Evolutionary conservation across 371 early-diverging fungal species (phyloP), one percentile per base, ranked within the genome.

Genomic region (Lichtheimia ramosa): DNA sequence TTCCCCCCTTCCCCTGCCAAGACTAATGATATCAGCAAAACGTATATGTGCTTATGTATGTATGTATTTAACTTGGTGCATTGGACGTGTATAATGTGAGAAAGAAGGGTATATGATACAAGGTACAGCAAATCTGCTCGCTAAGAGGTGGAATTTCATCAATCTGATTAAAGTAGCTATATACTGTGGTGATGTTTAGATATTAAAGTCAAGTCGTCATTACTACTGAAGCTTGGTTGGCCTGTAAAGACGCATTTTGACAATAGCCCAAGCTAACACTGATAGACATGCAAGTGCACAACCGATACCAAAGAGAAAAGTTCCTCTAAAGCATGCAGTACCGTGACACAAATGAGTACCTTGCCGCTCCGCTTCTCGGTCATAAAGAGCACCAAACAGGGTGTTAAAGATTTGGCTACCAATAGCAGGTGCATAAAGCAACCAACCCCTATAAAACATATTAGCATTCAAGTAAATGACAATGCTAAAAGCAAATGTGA

Each of bases 381-480:
- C 74, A 41, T 76, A 79, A 43, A 73, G 50, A 39, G 59, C 48
- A 21, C 80, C 76, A 68, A 74, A 74, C n/a, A 79, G 42, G 7
- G 74, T 49, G 60, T 71, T 79, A 54, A 74, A 79, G 16, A 65
- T 40, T 54, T 79, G 80, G 21, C 74, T 72, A 23, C 80, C 73
- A 20, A 79, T 62, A 12, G 76, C 76, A 23, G 80, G 80, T 41
- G 80, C 76, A 64, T 63, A 79, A 34, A 79, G 50, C 21, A 79
- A 48, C 68, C 72, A 68, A 10, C 76, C 80, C 79, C 68, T 68
- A 59, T 4, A 61, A 41, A 43, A 40, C 12, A 39, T 24, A 40
- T 49, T 41, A 42, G 48, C 25, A 16, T 21, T 21, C n/a, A 34
- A 21, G 43, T 21, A 15, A 25, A 27, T 7, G 16, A 51, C 15